Evolutionary conservation across 2,329 filamentous ascomycete species (phyloP), one percentile per base, ranked within the genome.

Genomic region (Penicillium italicum): DNA sequence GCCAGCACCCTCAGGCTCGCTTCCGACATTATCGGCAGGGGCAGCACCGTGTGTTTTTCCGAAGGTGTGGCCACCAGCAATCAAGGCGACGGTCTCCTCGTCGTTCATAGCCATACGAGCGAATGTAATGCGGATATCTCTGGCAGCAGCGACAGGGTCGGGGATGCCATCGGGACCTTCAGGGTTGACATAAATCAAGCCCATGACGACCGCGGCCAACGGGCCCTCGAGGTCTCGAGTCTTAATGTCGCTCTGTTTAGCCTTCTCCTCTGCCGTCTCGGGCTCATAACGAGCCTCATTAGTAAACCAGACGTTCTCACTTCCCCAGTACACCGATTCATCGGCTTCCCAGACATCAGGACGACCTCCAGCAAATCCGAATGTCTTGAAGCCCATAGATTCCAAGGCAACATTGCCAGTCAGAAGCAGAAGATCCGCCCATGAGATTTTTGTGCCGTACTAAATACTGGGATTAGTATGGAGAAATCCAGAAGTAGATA

Each of bases 81-180:
- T 91, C 43, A 92, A 77, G 14, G 89, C 88, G 51, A 89, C 88
- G 0, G 89, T 92, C 79, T 92, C 89, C 74, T 89, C 85, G 69
- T 91, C 87, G 69, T 89, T 85, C 89, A 92, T 91, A 59, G 85
- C 88, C 88, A 92, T 91, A 71, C 88, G 87, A 60, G 80, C 80
- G 64, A 91, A 92, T 18, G 89, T 90, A 56, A 79, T 81, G 61
- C 87, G 87, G 69, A 91, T 91, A 66, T 92, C 89, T 55, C 80
- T 75, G 40, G 84, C 89, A 1, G 89, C 81, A 14, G 86, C 85
- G 38, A 86, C 72, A 20, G 87, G 85, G 68, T 91, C 87, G 3
- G 87, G 86, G 53, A 82, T 82, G 57, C 84, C 87, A 63, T 91
- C 85, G 28, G 89, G 89, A 8, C 89, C 88, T 72, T 91, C 86